Base-by-base conservation (phyloP, 768 basidiomycete species). In the Crassisporium funariophilum region DNA sequence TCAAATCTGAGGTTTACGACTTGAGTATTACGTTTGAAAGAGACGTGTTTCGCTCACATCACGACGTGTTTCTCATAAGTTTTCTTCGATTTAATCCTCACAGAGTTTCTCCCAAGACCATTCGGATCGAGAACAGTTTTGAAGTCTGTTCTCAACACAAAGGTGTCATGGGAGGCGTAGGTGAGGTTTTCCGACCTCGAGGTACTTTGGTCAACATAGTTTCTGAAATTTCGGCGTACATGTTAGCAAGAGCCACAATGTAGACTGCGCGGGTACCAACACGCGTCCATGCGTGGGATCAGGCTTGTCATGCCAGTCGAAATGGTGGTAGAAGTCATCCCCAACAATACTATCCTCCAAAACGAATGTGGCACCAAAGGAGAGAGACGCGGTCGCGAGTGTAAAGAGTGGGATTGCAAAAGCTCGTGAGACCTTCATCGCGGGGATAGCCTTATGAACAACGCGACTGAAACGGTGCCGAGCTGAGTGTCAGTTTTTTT, bases 221-320 rank as follows among this genome's bases (percentile, higher is more conserved):
- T 70, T 22, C 73, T 75, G 47, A 38, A 39, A 20, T 29, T 10
- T 31, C 5, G 10, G 10, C 29, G n/a, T 10, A 3, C n/a, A 24
- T n/a, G 29, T 1, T 12, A 11, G 38, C 9, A 17, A 11, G n/a
- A 47, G 35, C 8, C 43, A 25, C 4, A 19, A 38, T n/a, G 37
- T 17, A 12, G 23, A 10, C 10, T 1, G 20, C 8, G 37, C 15
- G 35, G 31, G 37, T n/a, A 54, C 77, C 50, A 60, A 82, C 81
- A 83, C 81, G 44, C 79, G 62, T 7, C 82, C 81, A 35, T 72
- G 58, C 2, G 81, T 83, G 2, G 81, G 80, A 54, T 82, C 82
- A 2, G 70, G 19, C 33, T 74, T 72, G 6, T 63, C 64, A 51
- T 76, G 62, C 58, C 72, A 74, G 15, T 55, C 46, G 60, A 82